phyloP scores from a whole-genome alignment of 2,329 filamentous ascomycete genomes.

The Ophiostoma tasmaniense region DNA sequence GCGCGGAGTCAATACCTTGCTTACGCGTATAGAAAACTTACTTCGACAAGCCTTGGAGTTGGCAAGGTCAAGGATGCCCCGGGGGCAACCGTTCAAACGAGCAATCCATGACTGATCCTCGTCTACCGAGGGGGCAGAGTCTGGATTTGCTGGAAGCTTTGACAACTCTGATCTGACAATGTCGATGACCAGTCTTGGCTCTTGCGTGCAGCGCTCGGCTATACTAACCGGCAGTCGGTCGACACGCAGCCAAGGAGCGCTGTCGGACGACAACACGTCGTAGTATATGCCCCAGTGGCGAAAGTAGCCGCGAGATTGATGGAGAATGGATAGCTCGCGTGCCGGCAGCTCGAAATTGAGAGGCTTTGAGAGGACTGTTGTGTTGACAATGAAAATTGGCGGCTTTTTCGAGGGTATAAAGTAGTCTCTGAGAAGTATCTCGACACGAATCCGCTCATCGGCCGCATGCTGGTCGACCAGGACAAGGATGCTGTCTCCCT shows the following conservation, averaged over 20 bases:
- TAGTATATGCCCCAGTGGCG: slow-evolving; percentile 66
- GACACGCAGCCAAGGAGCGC: slow-evolving; percentile 37
- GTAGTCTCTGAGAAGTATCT: slow-evolving; percentile 54
- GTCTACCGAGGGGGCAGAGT: slow-evolving; percentile 19
- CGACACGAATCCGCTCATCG: slow-evolving; percentile 77
- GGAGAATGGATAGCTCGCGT: slow-evolving; percentile 53
- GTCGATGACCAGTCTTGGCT: slow-evolving; percentile 64
- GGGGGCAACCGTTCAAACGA: slow-evolving; percentile 60
- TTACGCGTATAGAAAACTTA: neutral
- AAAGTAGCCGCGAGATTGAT: slow-evolving; percentile 48
- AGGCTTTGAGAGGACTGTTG: slow-evolving; percentile 39
- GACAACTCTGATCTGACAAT: neutral
- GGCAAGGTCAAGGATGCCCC: slow-evolving; percentile 65
- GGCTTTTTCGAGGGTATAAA: slow-evolving; percentile 28
- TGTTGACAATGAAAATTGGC: slow-evolving; percentile 21
- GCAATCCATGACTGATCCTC: neutral
- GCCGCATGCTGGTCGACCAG: slow-evolving; percentile 92
- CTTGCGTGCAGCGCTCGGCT: slow-evolving; percentile 61
- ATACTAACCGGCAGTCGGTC: slow-evolving; percentile 61
- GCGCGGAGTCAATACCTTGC: slow-evolving; percentile 23
- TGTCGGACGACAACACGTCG: slow-evolving; percentile 25
- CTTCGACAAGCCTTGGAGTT: slow-evolving; percentile 70
- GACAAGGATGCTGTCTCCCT: slow-evolving; percentile 39
- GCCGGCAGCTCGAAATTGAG: slow-evolving; percentile 56
- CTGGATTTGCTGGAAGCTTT: slow-evolving; percentile 47